A percentile compares a stretch with the other conserved stretches of the same genome.
Conservation (phyloP, 2,329 filamentous ascomycete genomes). For the Lizonia empirigonia region DNA sequence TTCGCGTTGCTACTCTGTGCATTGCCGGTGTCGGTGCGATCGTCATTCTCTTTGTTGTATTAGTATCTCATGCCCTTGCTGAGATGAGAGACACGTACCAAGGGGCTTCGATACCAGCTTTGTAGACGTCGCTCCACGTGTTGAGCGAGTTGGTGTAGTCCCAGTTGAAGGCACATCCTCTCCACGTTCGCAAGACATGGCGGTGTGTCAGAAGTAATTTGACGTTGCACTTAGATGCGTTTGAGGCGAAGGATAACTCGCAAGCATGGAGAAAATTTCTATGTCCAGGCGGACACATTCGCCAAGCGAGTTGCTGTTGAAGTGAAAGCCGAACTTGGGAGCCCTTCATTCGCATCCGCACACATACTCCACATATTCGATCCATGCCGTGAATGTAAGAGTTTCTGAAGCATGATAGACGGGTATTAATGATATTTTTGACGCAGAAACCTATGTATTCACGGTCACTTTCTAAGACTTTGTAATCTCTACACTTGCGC, state of each 20-base stretch:
- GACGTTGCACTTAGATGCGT: no score
- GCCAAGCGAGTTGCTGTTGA: not conserved
- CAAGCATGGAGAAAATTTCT: not conserved
- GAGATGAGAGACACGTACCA: not conserved
- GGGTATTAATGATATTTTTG: no score
- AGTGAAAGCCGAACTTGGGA: not conserved
- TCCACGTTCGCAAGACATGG: no score
- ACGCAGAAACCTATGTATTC: no score
- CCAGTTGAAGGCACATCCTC: not conserved
- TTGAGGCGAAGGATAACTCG: not conserved
- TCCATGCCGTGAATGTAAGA: no score
- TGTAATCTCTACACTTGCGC: conserved; percentile 18
- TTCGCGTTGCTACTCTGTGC: no score
- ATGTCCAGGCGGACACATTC: not conserved
- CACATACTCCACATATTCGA: not conserved
- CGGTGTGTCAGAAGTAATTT: no score
- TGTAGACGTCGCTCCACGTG: not conserved
- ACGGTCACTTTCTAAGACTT: not conserved
- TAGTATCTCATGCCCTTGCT: no score
- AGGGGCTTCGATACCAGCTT: not conserved
- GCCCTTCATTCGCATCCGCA: not conserved
- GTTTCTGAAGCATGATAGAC: no score
- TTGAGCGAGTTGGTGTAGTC: not conserved
- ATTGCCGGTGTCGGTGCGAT: no score
- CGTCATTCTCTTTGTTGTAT: not conserved